Evolutionary conservation across 139 green algal species (phyloP).

Genomic region (Coccomyxa sp.): DNA sequence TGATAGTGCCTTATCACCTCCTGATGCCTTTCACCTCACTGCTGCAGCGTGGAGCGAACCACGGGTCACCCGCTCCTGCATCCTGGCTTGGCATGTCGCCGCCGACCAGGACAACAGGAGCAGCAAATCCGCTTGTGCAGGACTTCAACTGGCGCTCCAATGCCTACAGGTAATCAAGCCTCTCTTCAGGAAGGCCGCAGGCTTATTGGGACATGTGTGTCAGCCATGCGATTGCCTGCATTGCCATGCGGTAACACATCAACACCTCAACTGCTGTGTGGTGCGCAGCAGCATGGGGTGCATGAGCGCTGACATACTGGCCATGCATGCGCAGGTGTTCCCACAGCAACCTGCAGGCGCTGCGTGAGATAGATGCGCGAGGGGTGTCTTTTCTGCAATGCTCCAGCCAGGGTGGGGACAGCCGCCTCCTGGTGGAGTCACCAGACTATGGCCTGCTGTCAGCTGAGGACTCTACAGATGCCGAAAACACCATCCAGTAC

Average conservation of each 20-base stretch:
- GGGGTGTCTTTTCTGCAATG: constrained; percentile 1
- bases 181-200: neutral
- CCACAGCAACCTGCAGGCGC: constrained; percentile 17
- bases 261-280: too few relatives aligned
- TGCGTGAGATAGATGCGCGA: constrained; percentile 13
- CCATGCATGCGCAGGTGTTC: constrained; percentile 3
- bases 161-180: neutral
- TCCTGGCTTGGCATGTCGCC: constrained; percentile 13
- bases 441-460: constrained; percentile 6
- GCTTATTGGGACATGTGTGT: neutral
- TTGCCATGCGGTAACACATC: too few relatives aligned
- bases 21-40: too few relatives aligned
- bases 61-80: neutral
- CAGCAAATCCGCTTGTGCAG: constrained; percentile 4
- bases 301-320: neutral
- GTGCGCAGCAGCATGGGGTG: too few relatives aligned
- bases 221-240: too few relatives aligned
- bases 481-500: neutral
- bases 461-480: neutral
- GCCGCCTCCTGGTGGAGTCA: neutral
- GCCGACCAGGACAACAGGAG: neutral
- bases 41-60: neutral
- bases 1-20: too few relatives aligned
- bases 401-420: neutral
- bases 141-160: constrained; percentile 5